A percentile compares a stretch with the other conserved stretches of the same genome.
These are phyloP conservation scores for Tripterygium wilfordii DNA, from an alignment of 177 flowering plant genomes.

Conservation along the genomic window DNA sequence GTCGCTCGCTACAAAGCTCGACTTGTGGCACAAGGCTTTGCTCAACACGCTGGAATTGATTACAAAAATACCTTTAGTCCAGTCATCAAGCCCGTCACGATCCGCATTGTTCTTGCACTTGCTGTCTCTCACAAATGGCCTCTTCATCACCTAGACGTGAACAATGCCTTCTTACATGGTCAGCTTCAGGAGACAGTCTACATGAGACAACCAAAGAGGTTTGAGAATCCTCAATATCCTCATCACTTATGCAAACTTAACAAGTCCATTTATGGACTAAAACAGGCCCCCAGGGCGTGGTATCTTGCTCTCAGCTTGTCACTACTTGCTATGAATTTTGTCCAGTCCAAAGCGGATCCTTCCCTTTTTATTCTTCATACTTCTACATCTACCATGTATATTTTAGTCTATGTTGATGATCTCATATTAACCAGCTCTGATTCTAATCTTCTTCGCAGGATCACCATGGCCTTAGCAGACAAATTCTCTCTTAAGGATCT, in stretches of 20 bases:
- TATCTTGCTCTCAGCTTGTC: neutral
- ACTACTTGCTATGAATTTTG: neutral
- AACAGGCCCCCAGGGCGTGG: conserved; percentile 16
- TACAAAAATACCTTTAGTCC: too few species aligned
- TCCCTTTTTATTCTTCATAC: conserved; percentile 7
- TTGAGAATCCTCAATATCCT: neutral
- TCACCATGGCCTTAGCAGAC: neutral
- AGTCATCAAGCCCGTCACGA: too few species aligned
- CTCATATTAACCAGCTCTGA: conserved; percentile 6
- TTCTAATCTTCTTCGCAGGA: too few species aligned
- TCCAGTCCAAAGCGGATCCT: conserved; percentile 3
- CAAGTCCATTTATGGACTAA: conserved; percentile 15
- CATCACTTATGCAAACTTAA: conserved; percentile 7
- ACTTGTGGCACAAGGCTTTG: too few species aligned
- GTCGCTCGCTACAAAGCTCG: too few species aligned
- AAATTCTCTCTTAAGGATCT: conserved; percentile 15
- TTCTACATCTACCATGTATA: neutral
- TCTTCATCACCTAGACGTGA: conserved; percentile 12
- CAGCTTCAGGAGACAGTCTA: conserved; percentile 8
- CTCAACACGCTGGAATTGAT: too few species aligned
- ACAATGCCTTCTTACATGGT: conserved; percentile 14
- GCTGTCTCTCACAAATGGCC: too few species aligned
- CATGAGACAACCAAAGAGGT: conserved; percentile 12
- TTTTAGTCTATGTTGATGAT: conserved; percentile 16
- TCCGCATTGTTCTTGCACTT: too few species aligned